Evolutionary conservation across 108 stramenopile genomes (phyloP).

Genomic region (Fistulifera solaris): DNA sequence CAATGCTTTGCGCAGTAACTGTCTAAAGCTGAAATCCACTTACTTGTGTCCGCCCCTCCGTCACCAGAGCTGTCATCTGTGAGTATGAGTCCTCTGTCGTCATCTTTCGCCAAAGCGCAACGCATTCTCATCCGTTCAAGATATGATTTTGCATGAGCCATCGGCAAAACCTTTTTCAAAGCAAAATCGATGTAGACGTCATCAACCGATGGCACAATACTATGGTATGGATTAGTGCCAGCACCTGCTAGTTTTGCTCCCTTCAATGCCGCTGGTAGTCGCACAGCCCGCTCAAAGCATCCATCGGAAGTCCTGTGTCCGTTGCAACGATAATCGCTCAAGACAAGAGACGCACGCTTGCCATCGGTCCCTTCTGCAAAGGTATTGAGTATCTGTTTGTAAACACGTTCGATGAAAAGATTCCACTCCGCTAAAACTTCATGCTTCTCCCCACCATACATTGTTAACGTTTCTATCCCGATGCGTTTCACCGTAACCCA

Average conservation of each 20-base stretch:
- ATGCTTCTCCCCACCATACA: not conserved
- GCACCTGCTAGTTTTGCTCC: constrained; percentile 68
- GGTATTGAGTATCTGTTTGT: constrained; percentile 38
- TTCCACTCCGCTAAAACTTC: constrained; percentile 49
- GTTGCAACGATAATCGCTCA: constrained; percentile 73
- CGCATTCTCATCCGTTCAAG: constrained; percentile 58
- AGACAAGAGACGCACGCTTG: constrained; percentile 47
- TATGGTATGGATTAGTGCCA: constrained; percentile 23
- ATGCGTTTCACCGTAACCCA: not conserved
- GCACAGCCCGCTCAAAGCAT: constrained; percentile 71
- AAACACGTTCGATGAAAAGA: constrained; percentile 65
- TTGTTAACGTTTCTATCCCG: not conserved
- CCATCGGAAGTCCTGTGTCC: constrained; percentile 65
- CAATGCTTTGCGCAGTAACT: not conserved
- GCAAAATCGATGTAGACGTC: constrained; percentile 53
- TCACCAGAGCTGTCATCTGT: constrained; percentile 81
- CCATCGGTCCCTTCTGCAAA: constrained; percentile 32
- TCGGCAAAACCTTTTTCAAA: constrained; percentile 51
- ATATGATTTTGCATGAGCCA: constrained; percentile 63
- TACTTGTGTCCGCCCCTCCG: constrained; percentile 82
- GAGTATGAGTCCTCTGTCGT: constrained; percentile 49
- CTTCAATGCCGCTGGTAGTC: constrained; percentile 79
- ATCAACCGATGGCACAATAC: constrained; percentile 47
- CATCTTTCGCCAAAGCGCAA: constrained; percentile 32
- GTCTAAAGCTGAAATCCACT: constrained; percentile 11